phyloP scores from a whole-genome alignment of 2,329 filamentous ascomycete species.

The Fusarium praegraminearum region DNA sequence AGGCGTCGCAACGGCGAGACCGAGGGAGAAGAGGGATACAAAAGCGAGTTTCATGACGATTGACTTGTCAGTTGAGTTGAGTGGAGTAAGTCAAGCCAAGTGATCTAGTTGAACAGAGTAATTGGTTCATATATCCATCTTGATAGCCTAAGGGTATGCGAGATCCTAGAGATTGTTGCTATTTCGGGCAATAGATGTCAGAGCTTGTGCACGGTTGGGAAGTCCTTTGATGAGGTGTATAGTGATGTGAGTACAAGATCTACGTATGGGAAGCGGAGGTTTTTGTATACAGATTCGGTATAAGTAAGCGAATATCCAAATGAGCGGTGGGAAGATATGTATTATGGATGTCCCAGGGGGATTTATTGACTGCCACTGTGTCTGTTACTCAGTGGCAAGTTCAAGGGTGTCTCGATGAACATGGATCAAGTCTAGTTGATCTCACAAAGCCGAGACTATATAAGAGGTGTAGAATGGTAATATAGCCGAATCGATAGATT shows the following conservation, averaged over 20 bases:
- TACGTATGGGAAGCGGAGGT: neutral
- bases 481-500: too few species aligned
- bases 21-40: constrained; percentile 2
- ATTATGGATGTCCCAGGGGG: neutral
- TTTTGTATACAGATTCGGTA: neutral
- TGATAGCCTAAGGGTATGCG: too few species aligned
- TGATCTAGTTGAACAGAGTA: neutral
- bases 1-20: neutral
- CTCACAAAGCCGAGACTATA: too few species aligned
- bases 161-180: neutral
- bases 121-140: constrained; percentile 3
- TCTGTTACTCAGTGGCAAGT: neutral
- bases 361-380: neutral
- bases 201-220: neutral
- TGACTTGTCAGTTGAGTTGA: neutral
- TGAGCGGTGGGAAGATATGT: neutral
- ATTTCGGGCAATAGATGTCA: accelerated
- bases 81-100: too few species aligned
- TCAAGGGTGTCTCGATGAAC: too few species aligned
- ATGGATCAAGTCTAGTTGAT: too few species aligned
- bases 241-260: neutral
- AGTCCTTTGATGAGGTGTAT: neutral
- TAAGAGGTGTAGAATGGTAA: neutral
- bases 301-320: neutral
- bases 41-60: constrained; percentile 26